Conservation (phyloP, 1,284 basidiomycete species). For the Termitomyces sp. region DNA sequence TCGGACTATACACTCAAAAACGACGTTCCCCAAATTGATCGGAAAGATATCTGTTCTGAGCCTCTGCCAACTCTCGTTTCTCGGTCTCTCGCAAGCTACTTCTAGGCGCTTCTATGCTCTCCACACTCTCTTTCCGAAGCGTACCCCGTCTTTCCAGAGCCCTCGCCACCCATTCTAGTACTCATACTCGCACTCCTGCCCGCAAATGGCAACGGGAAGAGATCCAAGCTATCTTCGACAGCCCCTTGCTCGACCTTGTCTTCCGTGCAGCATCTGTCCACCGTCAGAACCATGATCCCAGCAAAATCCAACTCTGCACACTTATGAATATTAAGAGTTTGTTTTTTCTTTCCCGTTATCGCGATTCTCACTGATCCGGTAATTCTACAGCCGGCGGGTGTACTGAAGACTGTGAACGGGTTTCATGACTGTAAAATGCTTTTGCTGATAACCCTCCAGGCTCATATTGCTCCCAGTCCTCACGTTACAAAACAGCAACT, state of each 20-base stretch:
- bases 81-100: neutral
- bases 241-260: constrained; percentile 81
- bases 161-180: constrained; percentile 58
- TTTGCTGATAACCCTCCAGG: constrained; percentile 37
- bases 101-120: constrained; percentile 24
- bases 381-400: constrained; percentile 78
- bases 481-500: constrained; percentile 85
- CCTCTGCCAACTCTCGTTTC: neutral
- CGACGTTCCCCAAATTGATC: too few species aligned
- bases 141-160: constrained; percentile 32
- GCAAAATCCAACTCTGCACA: constrained; percentile 92
- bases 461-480: constrained; percentile 98
- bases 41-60: too few species aligned
- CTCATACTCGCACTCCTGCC: constrained; percentile 28
- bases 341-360: constrained; percentile 32
- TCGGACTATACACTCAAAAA: too few species aligned
- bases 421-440: neutral
- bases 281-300: constrained; percentile 81
- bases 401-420: constrained; percentile 82
- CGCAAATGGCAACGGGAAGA: constrained; percentile 67
- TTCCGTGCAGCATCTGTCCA: constrained; percentile 83
- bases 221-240: constrained; percentile 74
- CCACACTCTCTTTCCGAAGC: constrained; percentile 18
- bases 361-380: constrained; percentile 17
- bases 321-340: constrained; percentile 98